Conservation (phyloP, 805 yeast species). For the Gaillardinia entomophila region DNA sequence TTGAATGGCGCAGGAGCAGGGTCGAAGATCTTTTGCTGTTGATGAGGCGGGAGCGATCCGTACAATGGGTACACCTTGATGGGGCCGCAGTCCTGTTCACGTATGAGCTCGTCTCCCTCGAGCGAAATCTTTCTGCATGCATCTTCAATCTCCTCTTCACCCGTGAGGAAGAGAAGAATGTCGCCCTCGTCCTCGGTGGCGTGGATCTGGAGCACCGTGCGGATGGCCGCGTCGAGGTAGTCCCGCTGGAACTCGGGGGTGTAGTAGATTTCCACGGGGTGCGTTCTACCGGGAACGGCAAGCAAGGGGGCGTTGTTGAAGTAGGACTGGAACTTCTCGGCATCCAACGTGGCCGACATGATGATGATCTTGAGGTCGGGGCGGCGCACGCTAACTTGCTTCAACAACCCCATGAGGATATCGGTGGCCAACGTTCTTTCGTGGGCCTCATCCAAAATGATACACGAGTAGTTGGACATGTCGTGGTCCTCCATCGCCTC, state of each 20-base stretch:
- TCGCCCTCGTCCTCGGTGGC: constrained; percentile 96
- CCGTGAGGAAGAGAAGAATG: constrained; percentile 79
- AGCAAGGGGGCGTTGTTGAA: constrained; percentile 88
- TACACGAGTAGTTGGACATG: constrained; percentile 74
- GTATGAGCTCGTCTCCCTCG: constrained; percentile 81
- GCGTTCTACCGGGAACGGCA: constrained; percentile 97
- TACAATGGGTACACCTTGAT: constrained; percentile 85
- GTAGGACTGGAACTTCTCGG: constrained; percentile 88
- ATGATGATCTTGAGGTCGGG: constrained; percentile 86
- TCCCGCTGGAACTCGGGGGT: constrained; percentile 96
- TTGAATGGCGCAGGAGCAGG: constrained; percentile 75
- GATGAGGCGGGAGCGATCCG: constrained; percentile 94
- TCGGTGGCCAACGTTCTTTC: constrained; percentile 96
- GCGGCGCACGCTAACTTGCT: constrained; percentile 73
- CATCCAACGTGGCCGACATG: constrained; percentile 98
- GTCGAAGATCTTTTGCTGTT: constrained; percentile 89
- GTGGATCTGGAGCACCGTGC: constrained; percentile 94
- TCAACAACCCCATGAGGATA: constrained; percentile 90
- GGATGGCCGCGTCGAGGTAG: constrained; percentile 88
- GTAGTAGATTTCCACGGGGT: constrained; percentile 93
- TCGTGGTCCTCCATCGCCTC: constrained; percentile 97
- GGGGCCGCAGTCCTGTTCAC: constrained; percentile 91
- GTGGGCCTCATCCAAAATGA: constrained; percentile 95
- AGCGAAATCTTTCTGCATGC: constrained; percentile 84
- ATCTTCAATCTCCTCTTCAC: constrained; percentile 97